Percentiles rank a stretch among this genome's conserved stretches.
These are phyloP conservation scores for Thoreauomyces humboldtii DNA, from an alignment of 192 early-diverging fungal genomes.

Conservation along the genomic window DNA sequence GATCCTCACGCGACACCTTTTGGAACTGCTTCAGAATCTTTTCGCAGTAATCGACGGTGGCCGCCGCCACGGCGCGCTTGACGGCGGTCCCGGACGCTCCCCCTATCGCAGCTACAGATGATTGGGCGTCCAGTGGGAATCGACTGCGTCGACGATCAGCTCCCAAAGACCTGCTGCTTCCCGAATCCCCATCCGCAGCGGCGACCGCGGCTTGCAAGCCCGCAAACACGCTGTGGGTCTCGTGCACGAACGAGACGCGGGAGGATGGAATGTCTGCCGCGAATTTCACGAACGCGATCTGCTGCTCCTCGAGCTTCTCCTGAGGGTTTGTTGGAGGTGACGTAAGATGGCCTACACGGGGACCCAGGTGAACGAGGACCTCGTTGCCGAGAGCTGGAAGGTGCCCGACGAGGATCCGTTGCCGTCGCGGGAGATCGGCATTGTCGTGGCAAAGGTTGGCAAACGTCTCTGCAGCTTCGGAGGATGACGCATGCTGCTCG, in stretches of 20 bases:
- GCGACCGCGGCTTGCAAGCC: constrained; percentile 3
- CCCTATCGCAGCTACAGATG: too few relatives aligned
- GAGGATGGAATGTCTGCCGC: constrained; percentile 8
- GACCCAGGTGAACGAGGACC: neutral
- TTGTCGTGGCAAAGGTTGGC: too few relatives aligned
- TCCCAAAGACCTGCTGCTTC: neutral
- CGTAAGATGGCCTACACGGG: neutral
- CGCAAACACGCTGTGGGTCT: constrained; percentile 14
- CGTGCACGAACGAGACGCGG: constrained; percentile 13
- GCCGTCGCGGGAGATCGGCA: too few relatives aligned
- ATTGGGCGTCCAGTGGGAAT: too few relatives aligned
- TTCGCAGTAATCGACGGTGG: neutral
- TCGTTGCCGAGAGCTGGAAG: neutral
- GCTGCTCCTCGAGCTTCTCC: neutral
- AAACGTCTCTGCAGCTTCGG: too few relatives aligned
- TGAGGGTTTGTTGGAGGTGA: neutral
- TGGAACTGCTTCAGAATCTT: neutral
- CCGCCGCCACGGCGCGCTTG: neutral
- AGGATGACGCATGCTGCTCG: too few relatives aligned
- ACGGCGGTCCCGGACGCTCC: constrained; percentile 5
- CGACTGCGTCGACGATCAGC: too few relatives aligned
- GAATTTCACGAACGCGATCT: neutral
- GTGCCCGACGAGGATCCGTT: too few relatives aligned
- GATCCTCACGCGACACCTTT: too few relatives aligned
- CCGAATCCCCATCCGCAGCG: neutral